Base-by-base conservation (phyloP, 2,329 filamentous ascomycete species). In the Chaetoscypha palmicola region DNA sequence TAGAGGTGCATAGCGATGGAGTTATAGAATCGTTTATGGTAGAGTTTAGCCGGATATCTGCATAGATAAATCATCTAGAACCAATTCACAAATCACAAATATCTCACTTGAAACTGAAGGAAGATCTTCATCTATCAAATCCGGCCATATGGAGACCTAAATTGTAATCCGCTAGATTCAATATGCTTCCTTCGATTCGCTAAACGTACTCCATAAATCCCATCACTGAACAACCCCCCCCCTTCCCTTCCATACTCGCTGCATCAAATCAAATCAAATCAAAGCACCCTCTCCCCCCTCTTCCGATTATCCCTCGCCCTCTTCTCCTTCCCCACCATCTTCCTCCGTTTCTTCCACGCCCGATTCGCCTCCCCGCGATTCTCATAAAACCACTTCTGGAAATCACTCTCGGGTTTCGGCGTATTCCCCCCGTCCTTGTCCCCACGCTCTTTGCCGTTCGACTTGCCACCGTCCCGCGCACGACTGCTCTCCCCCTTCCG, bases 311-410 rank as follows among this genome's bases (percentile, higher is more conserved):
- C 79, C 44, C 74, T 68, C 57, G 83, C 80, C 37, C 79, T 69
- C 67, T 78, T 81, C 62, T 82, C 77, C 69, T 85, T 85, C 23
- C 72, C 69, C 3, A 69, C 78, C 48, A 71, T 65, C 67, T 81
- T 82, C 52, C 76, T 70, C 44, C 80, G 68, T 59, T 70, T 74
- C 67, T 80, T 81, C 81, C 81, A 85, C 11, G 77, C 76, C 41
- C 74, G 66, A 58, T 82, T 84, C 41, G 81, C 66, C 30, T 83
- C 75, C 1, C 80, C 73, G 12, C 81, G 67, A 50, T 81, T 75
- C 53, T 82, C 75, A 72, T 79, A 84, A 62, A 85, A 85, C 71
- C 76, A 81, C 44, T 76, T 73, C 58, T 80, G 75, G 54, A 83
- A 83, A 49, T 81, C 76, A 34, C 65, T 59, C 37, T 59, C 67